Conservation (phyloP, 306 rosid genomes). For the Cucumis cinereus region DNA sequence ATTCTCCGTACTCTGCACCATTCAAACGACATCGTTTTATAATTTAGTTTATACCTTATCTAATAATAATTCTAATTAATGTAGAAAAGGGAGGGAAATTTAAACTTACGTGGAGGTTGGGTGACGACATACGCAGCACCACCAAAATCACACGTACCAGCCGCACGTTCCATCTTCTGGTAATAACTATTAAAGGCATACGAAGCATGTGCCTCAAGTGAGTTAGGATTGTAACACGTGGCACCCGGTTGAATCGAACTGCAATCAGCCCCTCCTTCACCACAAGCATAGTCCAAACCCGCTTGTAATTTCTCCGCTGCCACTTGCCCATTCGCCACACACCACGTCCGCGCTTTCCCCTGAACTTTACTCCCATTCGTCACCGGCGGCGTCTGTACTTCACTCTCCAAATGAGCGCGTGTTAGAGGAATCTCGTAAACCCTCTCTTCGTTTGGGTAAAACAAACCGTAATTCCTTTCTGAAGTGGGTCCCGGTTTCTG, state of each 20-base stretch:
- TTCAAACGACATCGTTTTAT: not conserved
- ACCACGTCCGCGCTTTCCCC: conserved; percentile 42
- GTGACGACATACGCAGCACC: conserved; percentile 64
- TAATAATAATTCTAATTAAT: no score
- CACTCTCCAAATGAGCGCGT: not conserved
- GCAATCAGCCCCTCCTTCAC: conserved; percentile 80
- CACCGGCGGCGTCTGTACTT: not conserved
- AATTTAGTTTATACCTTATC: no score
- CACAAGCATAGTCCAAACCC: conserved; percentile 68
- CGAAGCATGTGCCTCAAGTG: conserved; percentile 78
- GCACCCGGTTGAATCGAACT: conserved; percentile 46
- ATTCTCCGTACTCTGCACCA: not conserved
- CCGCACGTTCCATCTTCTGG: conserved; percentile 52
- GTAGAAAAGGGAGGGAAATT: no score
- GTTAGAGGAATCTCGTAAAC: conserved; percentile 52
- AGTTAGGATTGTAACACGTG: conserved; percentile 60
- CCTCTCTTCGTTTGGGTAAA: conserved; percentile 42
- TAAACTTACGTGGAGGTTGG: conserved; percentile 23
- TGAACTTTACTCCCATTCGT: conserved; percentile 24
- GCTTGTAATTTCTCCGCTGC: conserved; percentile 34
- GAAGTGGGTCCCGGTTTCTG: conserved; percentile 68
- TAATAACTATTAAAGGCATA: conserved; percentile 77
- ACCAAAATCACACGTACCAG: conserved; percentile 60
- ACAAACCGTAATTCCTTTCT: conserved; percentile 68
- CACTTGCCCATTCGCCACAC: conserved; percentile 48